Percentiles rank a stretch among this genome's conserved stretches.
These are phyloP conservation scores for Neohortaea acidophila DNA, from an alignment of 495 filamentous ascomycete species.

Conservation along the genomic window DNA sequence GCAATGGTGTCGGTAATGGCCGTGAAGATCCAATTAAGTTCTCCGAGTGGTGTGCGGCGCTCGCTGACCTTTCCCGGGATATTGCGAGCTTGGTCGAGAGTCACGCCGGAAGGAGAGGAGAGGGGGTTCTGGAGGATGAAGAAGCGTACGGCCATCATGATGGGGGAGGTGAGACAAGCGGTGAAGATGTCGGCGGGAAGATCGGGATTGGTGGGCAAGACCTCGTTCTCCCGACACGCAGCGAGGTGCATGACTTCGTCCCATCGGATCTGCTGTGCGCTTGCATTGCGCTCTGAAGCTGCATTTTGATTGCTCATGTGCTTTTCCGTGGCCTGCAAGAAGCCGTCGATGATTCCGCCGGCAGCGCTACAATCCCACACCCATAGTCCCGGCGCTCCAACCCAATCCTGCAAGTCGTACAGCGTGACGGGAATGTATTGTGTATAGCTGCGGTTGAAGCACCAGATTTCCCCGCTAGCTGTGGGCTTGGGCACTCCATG, in stretches of 20 bases:
- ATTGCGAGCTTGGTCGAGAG: slow-evolving; percentile 63
- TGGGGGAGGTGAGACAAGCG: slow-evolving; percentile 87
- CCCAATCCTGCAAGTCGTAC: slow-evolving; percentile 91
- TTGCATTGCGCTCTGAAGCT: slow-evolving; percentile 52
- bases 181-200: slow-evolving; percentile 94
- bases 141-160: slow-evolving; percentile 89
- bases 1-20: slow-evolving; percentile 98
- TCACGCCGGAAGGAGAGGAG: slow-evolving; percentile 43
- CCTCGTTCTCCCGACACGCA: slow-evolving; percentile 76
- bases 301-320: slow-evolving; percentile 77
- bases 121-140: slow-evolving; percentile 88
- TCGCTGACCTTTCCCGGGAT: slow-evolving; percentile 79
- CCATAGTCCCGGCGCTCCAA: slow-evolving; percentile 86
- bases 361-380: slow-evolving; percentile 97
- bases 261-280: slow-evolving; percentile 49
- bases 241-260: slow-evolving; percentile 80
- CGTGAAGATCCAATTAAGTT: slow-evolving; percentile 98
- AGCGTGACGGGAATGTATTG: slow-evolving; percentile 97
- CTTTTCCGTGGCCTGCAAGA: slow-evolving; percentile 84
- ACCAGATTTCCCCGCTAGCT: slow-evolving; percentile 93
- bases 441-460: slow-evolving; percentile 96
- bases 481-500: slow-evolving; percentile 97
- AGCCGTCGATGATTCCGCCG: slow-evolving; percentile 87
- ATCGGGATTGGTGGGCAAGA: slow-evolving; percentile 88
- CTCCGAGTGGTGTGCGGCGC: slow-evolving; percentile 83